phyloP scores from a whole-genome alignment of 768 basidiomycete genomes.

The Neoboletus magnificus region DNA sequence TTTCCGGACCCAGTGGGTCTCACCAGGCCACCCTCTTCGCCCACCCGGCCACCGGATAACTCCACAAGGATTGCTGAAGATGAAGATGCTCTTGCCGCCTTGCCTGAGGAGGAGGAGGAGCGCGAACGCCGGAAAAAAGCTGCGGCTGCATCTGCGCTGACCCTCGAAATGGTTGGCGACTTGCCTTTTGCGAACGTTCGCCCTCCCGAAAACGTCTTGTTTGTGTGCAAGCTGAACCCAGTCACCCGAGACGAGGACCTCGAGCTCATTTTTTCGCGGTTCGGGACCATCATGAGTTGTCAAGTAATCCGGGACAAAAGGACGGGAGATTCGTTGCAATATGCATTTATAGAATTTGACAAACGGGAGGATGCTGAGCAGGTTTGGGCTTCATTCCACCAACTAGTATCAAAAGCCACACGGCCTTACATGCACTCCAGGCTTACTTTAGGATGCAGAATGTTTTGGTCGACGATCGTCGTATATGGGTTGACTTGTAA shows the following conservation, averaged over 20 bases:
- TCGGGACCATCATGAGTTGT: slow-evolving; percentile 94
- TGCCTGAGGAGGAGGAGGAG: slow-evolving; percentile 87
- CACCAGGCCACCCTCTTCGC: slow-evolving; percentile 67
- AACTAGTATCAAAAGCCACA: neutral
- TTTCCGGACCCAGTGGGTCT: slow-evolving; percentile 85
- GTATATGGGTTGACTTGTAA: slow-evolving; percentile 99
- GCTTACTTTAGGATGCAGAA: slow-evolving; percentile 99
- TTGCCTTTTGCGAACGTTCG: slow-evolving; percentile 96
- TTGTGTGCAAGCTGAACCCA: slow-evolving; percentile 97
- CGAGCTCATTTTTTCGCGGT: slow-evolving; percentile 95
- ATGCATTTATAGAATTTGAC: slow-evolving; percentile 98
- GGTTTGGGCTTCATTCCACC: slow-evolving; percentile 42
- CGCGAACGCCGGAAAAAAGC: slow-evolving; percentile 78
- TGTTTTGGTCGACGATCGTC: slow-evolving; percentile 92
- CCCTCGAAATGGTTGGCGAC: slow-evolving; percentile 99
- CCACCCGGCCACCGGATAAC: slow-evolving; percentile 78
- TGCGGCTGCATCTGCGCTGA: slow-evolving; percentile 89
- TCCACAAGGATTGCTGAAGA: slow-evolving; percentile 92
- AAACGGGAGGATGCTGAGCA: slow-evolving; percentile 91
- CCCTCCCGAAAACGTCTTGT: slow-evolving; percentile 96
- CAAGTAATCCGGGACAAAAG: slow-evolving; percentile 96
- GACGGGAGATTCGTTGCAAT: slow-evolving; percentile 95
- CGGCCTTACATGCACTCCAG: slow-evolving; percentile 35
- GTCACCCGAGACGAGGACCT: slow-evolving; percentile 95
- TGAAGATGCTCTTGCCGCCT: slow-evolving; percentile 79